Evolutionary conservation across 2,329 filamentous ascomycete genomes (phyloP).

Genomic region (Myriangium duriaei): DNA sequence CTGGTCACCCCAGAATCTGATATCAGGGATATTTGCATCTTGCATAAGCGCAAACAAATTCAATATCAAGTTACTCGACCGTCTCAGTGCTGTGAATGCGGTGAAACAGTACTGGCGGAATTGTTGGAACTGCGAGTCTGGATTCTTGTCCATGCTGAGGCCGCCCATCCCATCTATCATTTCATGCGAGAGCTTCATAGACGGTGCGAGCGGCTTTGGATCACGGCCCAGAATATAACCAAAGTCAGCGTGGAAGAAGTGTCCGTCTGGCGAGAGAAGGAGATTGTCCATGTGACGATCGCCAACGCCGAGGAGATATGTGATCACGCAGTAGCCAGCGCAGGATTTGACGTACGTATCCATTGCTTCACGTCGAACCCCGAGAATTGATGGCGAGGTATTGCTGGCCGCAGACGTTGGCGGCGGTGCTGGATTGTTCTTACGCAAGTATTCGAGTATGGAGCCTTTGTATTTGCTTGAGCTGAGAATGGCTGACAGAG

Average conservation of each 20-base stretch:
- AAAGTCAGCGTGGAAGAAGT: slow-evolving; percentile 98
- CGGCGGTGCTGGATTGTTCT: slow-evolving; percentile 75
- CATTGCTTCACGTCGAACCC: slow-evolving; percentile 81
- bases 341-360: slow-evolving; percentile 94
- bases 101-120: slow-evolving; percentile 97
- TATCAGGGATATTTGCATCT: slow-evolving; percentile 92
- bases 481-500: slow-evolving; percentile 62
- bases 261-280: slow-evolving; percentile 73
- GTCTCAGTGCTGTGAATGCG: slow-evolving; percentile 80
- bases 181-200: slow-evolving; percentile 93
- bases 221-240: slow-evolving; percentile 95
- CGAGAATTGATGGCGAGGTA: slow-evolving; percentile 56
- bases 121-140: slow-evolving; percentile 54
- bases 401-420: slow-evolving; percentile 76
- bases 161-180: slow-evolving; percentile 99
- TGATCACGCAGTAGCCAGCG: slow-evolving; percentile 96
- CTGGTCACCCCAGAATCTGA: slow-evolving; percentile 64
- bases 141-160: slow-evolving; percentile 16
- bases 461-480: slow-evolving; percentile 63
- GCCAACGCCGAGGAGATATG: slow-evolving; percentile 90
- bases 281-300: slow-evolving; percentile 94
- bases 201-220: slow-evolving; percentile 90
- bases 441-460: slow-evolving; percentile 69
- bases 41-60: slow-evolving; percentile 97
- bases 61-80: slow-evolving; percentile 79